phyloP scores from a whole-genome alignment of 2,329 filamentous ascomycete species.

The Thermomyces lanuginosus region DNA sequence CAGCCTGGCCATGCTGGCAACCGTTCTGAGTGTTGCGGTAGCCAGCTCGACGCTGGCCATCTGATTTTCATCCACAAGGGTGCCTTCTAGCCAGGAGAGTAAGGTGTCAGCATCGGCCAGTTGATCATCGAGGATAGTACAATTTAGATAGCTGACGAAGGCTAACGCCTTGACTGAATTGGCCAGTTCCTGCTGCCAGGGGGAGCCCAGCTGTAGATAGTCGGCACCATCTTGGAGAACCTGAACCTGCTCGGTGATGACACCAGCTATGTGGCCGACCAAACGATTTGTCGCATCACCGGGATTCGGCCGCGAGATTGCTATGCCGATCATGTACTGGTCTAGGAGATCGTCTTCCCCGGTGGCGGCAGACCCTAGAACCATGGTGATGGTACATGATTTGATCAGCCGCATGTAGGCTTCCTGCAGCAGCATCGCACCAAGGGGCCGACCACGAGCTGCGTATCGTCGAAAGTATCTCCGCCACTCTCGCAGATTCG shows the following conservation, averaged over 20 bases:
- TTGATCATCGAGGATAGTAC: slow-evolving; percentile 64
- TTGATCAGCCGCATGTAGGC: slow-evolving; percentile 76
- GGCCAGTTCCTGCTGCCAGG: slow-evolving; percentile 72
- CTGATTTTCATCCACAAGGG: slow-evolving; percentile 60
- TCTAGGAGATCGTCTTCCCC: slow-evolving; percentile 54
- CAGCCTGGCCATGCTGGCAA: slow-evolving; percentile 65
- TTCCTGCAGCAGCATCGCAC: slow-evolving; percentile 78
- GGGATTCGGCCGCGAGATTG: slow-evolving; percentile 27
- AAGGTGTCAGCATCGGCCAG: slow-evolving; percentile 63
- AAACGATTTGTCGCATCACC: slow-evolving; percentile 25
- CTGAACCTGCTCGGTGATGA: slow-evolving; percentile 69
- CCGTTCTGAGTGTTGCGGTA: slow-evolving; percentile 58
- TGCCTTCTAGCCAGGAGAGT: slow-evolving; percentile 71
- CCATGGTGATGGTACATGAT: slow-evolving; percentile 57
- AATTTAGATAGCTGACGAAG: slow-evolving; percentile 71
- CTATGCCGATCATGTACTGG: slow-evolving; percentile 47
- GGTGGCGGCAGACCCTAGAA: slow-evolving; percentile 45
- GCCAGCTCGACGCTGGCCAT: slow-evolving; percentile 69
- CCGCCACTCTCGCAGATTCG: slow-evolving; percentile 68
- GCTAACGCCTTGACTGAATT: slow-evolving; percentile 73
- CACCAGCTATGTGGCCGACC: slow-evolving; percentile 46
- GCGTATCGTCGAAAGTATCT: slow-evolving; percentile 71
- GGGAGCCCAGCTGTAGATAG: slow-evolving; percentile 70
- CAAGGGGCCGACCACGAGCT: slow-evolving; percentile 60
- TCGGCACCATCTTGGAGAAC: slow-evolving; percentile 79